Evolutionary conservation across 2,329 filamentous ascomycete genomes (phyloP).

Genomic region (Cercospora sp.): DNA sequence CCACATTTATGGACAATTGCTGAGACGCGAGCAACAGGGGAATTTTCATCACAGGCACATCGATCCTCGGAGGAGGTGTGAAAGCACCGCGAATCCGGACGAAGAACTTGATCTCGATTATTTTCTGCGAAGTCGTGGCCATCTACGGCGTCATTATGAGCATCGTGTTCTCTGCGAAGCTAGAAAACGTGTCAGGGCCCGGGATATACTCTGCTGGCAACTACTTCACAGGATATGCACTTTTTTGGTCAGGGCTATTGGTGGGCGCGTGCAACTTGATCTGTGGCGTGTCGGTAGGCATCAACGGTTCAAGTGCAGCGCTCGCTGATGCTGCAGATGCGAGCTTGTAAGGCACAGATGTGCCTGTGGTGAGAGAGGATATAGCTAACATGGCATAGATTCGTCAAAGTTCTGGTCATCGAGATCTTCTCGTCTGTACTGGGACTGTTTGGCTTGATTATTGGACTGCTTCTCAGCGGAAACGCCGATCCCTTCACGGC

Average conservation of each 20-base stretch:
- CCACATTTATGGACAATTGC: conserved; percentile 4
- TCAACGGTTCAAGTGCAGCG: conserved; percentile 96
- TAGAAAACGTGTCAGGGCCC: conserved; percentile 65
- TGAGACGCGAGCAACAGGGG: conserved; percentile 63
- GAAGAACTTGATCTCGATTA: conserved; percentile 99
- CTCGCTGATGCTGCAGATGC: conserved; percentile 93
- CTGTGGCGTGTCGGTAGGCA: conserved; percentile 93
- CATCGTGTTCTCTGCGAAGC: conserved; percentile 93
- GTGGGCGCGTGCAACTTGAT: conserved; percentile 95
- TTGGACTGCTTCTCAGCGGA: conserved; percentile 82
- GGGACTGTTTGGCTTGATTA: conserved; percentile 92
- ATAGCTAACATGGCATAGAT: conserved; percentile 55
- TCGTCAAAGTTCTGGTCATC: conserved; percentile 98
- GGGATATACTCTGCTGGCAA: conserved; percentile 72
- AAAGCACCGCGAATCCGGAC: conserved; percentile 96
- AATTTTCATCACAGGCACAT: conserved; percentile 97
- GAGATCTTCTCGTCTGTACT: conserved; percentile 99
- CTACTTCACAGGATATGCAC: conserved; percentile 90
- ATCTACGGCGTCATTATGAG: conserved; percentile 99
- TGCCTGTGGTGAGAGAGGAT: background rate
- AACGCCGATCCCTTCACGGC: conserved; percentile 73
- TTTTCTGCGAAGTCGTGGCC: conserved; percentile 99
- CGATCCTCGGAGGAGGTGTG: conserved; percentile 94
- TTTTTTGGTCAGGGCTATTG: conserved; percentile 95
- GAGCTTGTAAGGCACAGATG: conserved; percentile 65